Evolutionary conservation across 352 stramenopile species (phyloP), one percentile per base, ranked within the genome.

Genomic region (Globisporangium heterothallicum): DNA sequence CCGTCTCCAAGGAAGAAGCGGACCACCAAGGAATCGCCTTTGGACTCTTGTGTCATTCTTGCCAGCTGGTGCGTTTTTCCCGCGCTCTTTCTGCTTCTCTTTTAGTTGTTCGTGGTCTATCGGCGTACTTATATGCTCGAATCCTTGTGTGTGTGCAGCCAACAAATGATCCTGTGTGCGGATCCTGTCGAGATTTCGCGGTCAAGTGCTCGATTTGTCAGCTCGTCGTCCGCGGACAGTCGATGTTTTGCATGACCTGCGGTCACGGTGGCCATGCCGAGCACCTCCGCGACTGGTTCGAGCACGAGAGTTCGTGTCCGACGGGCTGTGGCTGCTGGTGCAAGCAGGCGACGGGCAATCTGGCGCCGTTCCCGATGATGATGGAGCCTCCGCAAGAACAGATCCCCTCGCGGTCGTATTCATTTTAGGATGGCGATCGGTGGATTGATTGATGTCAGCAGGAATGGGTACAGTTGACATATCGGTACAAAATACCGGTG

Each of bases 301-400:
- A 80, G 21, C 49, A 66, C 6, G 79, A 92, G 55, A 80, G 74
- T 12, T 61, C 70, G 27, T 94, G 84, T 53, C 84, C 84, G 0
- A 94, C 84, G 1, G 84, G 84, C 41, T 94, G 84, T 29, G 80
- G 84, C 18, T 94, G 83, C 61, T 92, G 80, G 83, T 94, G 83
- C 64, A 90, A 90, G 40, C 76, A 89, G 46, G 68, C 78, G 2
- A 88, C 80, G 7, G 72, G 64, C 9, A 84, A 68, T 3, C 59
- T 77, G 25, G 54, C 66, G 29, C 45, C 67, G 2, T 71, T 66
- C 21, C 49, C 63, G 19, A 47, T 59, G 18, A 61, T 66, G 26
- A 43, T 61, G n/a, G 59, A 66, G 24, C 40, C 56, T 32, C 49
- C 50, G 0, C 68, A 78, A 9, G 63, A 78, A 36, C 53, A 58